These are phyloP conservation scores for Serendipita sp. DNA, from an alignment of 768 basidiomycete genomes.

Conservation along the genomic window DNA sequence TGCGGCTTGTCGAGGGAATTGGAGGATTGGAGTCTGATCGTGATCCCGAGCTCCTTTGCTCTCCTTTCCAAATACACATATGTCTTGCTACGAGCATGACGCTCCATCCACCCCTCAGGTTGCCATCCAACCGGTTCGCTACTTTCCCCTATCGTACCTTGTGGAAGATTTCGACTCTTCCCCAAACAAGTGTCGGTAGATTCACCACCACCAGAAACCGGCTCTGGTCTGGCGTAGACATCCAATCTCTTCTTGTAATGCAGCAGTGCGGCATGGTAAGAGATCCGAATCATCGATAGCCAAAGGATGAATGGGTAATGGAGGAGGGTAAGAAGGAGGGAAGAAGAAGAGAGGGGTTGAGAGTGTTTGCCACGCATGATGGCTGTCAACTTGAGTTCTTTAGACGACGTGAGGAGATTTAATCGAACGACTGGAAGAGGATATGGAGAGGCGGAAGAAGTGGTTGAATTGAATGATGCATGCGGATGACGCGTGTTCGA, in stretches of 20 bases:
- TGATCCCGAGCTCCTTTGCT: constrained; percentile 22
- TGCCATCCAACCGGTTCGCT: constrained; percentile 21
- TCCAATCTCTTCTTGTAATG: constrained; percentile 43
- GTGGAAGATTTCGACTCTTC: not conserved
- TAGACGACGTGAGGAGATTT: constrained; percentile 18
- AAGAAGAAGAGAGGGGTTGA: constrained; percentile 26
- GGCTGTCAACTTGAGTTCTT: constrained; percentile 39
- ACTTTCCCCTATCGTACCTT: not conserved
- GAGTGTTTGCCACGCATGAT: constrained; percentile 25
- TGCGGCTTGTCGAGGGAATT: not conserved
- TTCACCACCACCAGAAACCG: constrained; percentile 21
- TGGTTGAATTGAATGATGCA: not conserved
- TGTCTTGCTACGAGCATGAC: constrained; percentile 17
- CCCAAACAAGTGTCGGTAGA: constrained; percentile 9
- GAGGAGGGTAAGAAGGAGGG: constrained; percentile 26
- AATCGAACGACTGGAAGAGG: constrained; percentile 14
- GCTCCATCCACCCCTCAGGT: constrained; percentile 19
- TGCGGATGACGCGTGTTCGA: constrained; percentile 30
- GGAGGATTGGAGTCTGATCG: constrained; percentile 23
- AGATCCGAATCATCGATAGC: constrained; percentile 41
- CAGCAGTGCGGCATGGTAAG: constrained; percentile 42
- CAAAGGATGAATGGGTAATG: constrained; percentile 38
- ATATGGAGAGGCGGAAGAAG: constrained; percentile 1
- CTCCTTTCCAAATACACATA: constrained; percentile 24
- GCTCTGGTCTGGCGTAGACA: constrained; percentile 46